Percentiles rank a stretch among this genome's conserved stretches.
These are phyloP conservation scores for Phytophthora capsici DNA, from an alignment of 352 stramenopile species.

Conservation along the genomic window DNA sequence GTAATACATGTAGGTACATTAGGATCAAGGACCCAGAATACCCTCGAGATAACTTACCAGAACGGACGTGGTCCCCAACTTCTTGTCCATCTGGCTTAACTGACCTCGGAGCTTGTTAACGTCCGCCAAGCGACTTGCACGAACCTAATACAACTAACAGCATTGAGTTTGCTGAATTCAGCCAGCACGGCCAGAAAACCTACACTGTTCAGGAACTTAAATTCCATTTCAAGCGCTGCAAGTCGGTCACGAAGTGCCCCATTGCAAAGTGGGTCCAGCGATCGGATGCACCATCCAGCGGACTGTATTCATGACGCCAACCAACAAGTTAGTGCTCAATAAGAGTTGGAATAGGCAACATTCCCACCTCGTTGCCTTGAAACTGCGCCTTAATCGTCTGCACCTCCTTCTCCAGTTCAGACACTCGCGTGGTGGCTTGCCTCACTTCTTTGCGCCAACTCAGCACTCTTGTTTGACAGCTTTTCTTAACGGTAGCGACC, in stretches of 20 bases:
- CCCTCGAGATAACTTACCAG: slow-evolving; percentile 14
- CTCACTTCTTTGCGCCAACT: slow-evolving; percentile 28
- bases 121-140: slow-evolving; percentile 24
- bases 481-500: slow-evolving; percentile 29
- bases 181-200: neutral
- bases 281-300: slow-evolving; percentile 20
- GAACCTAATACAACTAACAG: slow-evolving; percentile 25
- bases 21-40: neutral
- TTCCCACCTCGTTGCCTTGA: slow-evolving; percentile 32
- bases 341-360: neutral
- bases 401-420: slow-evolving; percentile 42
- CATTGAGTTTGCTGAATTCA: neutral
- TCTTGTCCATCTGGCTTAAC: slow-evolving; percentile 29
- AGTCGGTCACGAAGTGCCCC: slow-evolving; percentile 41
- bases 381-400: slow-evolving; percentile 41
- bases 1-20: too few species aligned
- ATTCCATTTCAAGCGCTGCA: slow-evolving; percentile 45
- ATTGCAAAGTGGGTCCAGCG: slow-evolving; percentile 15
- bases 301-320: slow-evolving; percentile 17
- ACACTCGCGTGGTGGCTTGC: slow-evolving; percentile 6
- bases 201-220: slow-evolving; percentile 50
- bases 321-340: neutral
- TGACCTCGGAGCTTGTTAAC: slow-evolving; percentile 30
- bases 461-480: slow-evolving; percentile 13
- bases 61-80: slow-evolving; percentile 31